Conservation (phyloP, 345 rosid genomes). For the Trapa bicornis region DNA sequence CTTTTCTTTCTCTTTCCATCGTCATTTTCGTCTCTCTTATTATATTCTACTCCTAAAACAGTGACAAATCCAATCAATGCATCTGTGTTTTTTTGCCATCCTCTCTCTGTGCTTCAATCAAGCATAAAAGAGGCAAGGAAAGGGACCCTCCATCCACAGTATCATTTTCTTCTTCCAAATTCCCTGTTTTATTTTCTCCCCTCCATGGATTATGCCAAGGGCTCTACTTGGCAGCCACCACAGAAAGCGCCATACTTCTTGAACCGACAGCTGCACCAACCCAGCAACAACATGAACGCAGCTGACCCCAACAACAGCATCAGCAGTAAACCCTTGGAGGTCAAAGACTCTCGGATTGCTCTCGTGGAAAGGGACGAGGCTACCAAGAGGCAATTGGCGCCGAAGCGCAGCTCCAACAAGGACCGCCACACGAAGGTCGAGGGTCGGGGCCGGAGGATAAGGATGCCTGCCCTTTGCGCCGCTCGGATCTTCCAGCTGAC, state of each 20-base stretch:
- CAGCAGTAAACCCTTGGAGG: slow-evolving; percentile 13
- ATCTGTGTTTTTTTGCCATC: background rate
- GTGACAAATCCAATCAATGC: background rate
- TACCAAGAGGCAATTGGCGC: slow-evolving; percentile 14
- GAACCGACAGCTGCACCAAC: background rate
- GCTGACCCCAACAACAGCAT: background rate
- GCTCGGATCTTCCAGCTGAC: slow-evolving; percentile 36
- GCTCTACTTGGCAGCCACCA: background rate
- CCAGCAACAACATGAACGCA: slow-evolving; percentile 1
- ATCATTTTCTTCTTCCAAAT: background rate
- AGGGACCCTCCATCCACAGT: slow-evolving; percentile 1
- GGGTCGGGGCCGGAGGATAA: slow-evolving; percentile 31
- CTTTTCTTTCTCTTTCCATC: background rate
- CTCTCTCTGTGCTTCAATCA: background rate
- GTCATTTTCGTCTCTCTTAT: background rate
- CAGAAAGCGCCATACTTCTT: background rate
- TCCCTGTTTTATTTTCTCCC: background rate
- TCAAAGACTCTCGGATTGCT: slow-evolving; percentile 24
- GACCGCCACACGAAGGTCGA: slow-evolving; percentile 43
- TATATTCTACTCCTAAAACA: background rate
- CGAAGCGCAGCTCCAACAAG: slow-evolving; percentile 23
- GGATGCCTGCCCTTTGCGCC: slow-evolving; percentile 42
- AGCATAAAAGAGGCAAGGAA: background rate
- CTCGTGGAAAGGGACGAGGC: slow-evolving; percentile 19
- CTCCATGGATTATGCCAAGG: slow-evolving; percentile 1